phyloP scores from a whole-genome alignment of 225 moss, liverwort and hornwort species.

The Straminergon stramineum region DNA sequence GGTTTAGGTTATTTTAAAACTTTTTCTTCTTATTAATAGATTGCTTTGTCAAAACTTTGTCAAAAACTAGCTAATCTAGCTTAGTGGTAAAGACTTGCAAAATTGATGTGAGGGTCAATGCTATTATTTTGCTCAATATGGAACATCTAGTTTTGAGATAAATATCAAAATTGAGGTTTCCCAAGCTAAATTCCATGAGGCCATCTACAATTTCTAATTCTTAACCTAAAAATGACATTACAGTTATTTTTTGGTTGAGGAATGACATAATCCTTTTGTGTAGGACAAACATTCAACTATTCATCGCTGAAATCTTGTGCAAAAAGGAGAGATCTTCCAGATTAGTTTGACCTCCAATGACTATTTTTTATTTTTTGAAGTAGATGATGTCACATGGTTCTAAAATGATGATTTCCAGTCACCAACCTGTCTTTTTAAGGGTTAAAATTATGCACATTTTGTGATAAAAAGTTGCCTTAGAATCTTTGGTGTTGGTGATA shows the following conservation, averaged over 20 bases:
- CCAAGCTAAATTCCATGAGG: background rate
- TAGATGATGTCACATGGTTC: no score
- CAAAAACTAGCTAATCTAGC: background rate
- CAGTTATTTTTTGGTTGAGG: no score
- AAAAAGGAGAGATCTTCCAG: no score
- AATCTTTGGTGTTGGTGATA: background rate
- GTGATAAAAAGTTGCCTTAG: background rate
- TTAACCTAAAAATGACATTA: background rate
- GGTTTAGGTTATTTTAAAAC: background rate
- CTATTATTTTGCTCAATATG: background rate
- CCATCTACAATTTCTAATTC: background rate
- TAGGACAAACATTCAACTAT: no score
- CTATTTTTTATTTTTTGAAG: no score
- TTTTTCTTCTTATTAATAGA: background rate
- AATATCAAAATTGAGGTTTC: background rate
- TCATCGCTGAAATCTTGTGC: no score
- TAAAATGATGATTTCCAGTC: no score
- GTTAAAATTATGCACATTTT: background rate
- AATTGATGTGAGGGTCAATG: background rate
- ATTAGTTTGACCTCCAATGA: no score
- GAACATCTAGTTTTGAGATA: background rate
- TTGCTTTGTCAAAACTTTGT: background rate
- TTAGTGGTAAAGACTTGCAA: background rate
- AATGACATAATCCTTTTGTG: no score
- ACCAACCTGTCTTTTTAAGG: no score